Percentiles rank a stretch among this genome's conserved stretches.
Evolutionary conservation across 306 rosid genomes (phyloP).

Genomic region (Corylus avellana): DNA sequence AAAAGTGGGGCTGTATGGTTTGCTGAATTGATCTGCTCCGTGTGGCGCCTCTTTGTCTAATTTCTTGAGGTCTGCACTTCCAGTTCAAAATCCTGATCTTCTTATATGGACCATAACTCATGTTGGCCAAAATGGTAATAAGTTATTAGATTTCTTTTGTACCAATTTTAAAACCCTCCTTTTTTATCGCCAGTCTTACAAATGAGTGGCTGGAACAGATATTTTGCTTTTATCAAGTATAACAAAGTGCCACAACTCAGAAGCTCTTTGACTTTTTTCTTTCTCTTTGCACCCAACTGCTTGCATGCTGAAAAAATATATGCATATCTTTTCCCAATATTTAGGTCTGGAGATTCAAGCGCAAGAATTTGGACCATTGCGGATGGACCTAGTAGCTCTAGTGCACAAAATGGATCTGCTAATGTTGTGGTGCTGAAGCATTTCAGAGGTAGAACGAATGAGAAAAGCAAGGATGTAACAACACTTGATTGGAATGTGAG

Average conservation of each 20-base stretch:
- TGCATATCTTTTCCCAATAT: conserved; percentile 6
- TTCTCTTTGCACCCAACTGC: neutral
- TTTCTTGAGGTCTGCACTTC: neutral
- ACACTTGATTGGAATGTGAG: conserved; percentile 84
- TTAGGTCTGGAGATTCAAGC: conserved; percentile 73
- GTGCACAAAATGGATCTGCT: conserved; percentile 35
- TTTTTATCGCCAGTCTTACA: neutral
- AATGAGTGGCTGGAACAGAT: neutral
- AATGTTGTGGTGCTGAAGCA: conserved; percentile 53
- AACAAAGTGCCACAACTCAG: neutral
- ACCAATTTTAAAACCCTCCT: neutral
- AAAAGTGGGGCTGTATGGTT: neutral
- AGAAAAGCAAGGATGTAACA: conserved; percentile 72
- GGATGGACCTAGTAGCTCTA: conserved; percentile 41
- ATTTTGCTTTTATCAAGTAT: neutral
- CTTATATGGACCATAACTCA: neutral
- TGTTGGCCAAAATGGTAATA: neutral
- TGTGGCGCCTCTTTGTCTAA: neutral
- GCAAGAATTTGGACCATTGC: conserved; percentile 65
- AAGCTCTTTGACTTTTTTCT: neutral
- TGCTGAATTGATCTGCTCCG: neutral
- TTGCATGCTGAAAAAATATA: neutral
- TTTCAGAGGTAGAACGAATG: conserved; percentile 57
- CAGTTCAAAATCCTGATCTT: neutral
- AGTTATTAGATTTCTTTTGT: neutral